Conservation (phyloP, 2,329 filamentous ascomycete species). For the Myotisia sp. region DNA sequence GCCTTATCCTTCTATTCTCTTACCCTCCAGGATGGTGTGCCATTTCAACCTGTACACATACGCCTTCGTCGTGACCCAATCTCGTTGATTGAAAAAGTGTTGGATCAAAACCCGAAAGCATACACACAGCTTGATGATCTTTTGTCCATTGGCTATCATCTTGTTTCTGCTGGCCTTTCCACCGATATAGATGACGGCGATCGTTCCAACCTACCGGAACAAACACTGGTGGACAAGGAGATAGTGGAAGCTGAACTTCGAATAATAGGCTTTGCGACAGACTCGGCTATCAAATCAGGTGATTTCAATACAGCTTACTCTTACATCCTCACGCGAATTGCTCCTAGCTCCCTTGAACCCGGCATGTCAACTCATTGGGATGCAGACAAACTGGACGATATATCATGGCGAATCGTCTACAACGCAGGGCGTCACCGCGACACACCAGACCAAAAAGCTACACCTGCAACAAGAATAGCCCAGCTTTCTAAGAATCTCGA, state of each 20-base stretch:
- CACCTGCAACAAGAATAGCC: conserved; percentile 33
- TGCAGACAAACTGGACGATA: conserved; percentile 35
- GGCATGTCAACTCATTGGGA: conserved; percentile 18
- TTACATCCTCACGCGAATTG: conserved; percentile 47
- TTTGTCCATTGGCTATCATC: conserved; percentile 45
- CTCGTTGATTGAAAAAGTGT: conserved; percentile 43
- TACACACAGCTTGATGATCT: conserved; percentile 53
- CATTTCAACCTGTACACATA: conserved; percentile 52
- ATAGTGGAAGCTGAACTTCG: conserved; percentile 30
- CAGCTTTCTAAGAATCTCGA: conserved; percentile 51
- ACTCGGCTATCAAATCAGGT: conserved; percentile 29
- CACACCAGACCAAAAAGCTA: conserved; percentile 17
- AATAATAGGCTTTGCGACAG: conserved; percentile 34
- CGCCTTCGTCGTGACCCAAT: conserved; percentile 49
- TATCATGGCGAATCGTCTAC: conserved; percentile 51
- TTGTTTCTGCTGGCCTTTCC: conserved; percentile 36
- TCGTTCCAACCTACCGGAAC: conserved; percentile 10
- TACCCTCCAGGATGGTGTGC: conserved; percentile 49
- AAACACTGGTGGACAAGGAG: conserved; percentile 20
- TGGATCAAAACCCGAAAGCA: conserved; percentile 46
- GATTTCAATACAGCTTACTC: conserved; percentile 51
- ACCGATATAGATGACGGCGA: conserved; percentile 14
- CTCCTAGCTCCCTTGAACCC: conserved; percentile 22
- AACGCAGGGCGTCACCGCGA: conserved; percentile 44
- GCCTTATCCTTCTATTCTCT: conserved; percentile 51